Conservation (phyloP, 2,329 filamentous ascomycete species). For the Sarocladiaceae sp. region DNA sequence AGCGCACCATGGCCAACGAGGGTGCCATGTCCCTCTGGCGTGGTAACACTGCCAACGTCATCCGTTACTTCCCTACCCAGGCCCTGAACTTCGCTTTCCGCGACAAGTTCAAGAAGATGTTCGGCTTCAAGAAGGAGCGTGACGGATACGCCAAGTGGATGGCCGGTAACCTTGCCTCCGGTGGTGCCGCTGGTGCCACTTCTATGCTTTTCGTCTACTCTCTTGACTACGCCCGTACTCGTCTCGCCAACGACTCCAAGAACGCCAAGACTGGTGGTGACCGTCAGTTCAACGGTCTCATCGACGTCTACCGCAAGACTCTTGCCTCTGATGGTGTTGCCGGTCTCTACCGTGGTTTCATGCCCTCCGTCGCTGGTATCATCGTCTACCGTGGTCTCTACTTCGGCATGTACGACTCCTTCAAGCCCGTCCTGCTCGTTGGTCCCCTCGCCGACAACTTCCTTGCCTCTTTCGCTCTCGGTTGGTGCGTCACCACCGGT, state of each 20-base stretch:
- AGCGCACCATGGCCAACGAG: constrained; percentile 81
- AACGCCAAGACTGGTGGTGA: constrained; percentile 93
- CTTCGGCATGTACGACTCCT: constrained; percentile 99
- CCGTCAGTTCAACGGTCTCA: constrained; percentile 99
- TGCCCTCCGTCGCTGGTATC: constrained; percentile 98
- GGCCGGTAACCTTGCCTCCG: constrained; percentile 98
- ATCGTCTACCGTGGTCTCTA: constrained; percentile 99
- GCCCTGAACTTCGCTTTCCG: constrained; percentile 99
- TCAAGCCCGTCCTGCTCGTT: constrained; percentile 89
- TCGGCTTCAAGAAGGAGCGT: constrained; percentile 99
- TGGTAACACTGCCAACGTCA: constrained; percentile 99
- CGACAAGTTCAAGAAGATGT: constrained; percentile 99
- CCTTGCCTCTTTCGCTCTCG: constrained; percentile 97
- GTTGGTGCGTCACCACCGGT: constrained; percentile 99
- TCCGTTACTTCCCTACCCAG: constrained; percentile 99
- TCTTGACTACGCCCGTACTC: constrained; percentile 99
- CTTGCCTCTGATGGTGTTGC: constrained; percentile 96
- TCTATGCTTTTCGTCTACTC: constrained; percentile 99
- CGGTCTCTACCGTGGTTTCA: constrained; percentile 99
- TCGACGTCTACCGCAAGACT: constrained; percentile 99
- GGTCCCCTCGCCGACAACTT: constrained; percentile 95
- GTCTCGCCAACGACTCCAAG: constrained; percentile 99
- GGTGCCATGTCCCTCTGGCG: constrained; percentile 95
- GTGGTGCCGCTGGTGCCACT: constrained; percentile 99
- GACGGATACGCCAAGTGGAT: constrained; percentile 99